Conservation (phyloP, 169 alveolate species). For the Plasmodium billcollinsi region DNA sequence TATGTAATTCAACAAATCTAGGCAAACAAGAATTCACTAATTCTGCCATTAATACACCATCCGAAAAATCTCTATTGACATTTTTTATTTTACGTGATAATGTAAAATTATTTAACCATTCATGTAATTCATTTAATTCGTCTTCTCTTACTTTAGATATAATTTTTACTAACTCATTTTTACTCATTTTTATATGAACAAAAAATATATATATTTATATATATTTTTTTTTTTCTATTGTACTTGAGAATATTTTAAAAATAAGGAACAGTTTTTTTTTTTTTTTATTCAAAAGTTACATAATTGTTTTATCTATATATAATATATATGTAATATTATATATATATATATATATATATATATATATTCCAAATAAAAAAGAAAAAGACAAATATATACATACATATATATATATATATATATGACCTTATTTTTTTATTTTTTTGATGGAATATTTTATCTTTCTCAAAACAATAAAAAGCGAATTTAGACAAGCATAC, state of each 20-base stretch:
- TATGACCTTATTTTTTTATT: too few relatives aligned
- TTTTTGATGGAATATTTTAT: too few relatives aligned
- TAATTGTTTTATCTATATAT: too few relatives aligned
- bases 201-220: too few relatives aligned
- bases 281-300: too few relatives aligned
- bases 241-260: neutral
- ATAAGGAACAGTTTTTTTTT: too few relatives aligned
- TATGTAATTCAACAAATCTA: conserved; percentile 76
- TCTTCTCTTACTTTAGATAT: conserved; percentile 51
- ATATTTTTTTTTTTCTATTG: neutral
- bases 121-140: conserved; percentile 46
- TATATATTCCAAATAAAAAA: neutral
- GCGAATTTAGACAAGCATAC: too few relatives aligned
- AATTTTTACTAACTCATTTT: conserved; percentile 29
- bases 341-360: conserved; percentile 3
- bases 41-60: conserved; percentile 72
- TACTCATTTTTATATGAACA: conserved; percentile 29
- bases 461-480: too few relatives aligned
- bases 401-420: too few relatives aligned
- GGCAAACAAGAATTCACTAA: conserved; percentile 60
- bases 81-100: conserved; percentile 67
- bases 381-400: too few relatives aligned
- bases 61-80: conserved; percentile 66
- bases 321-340: neutral
- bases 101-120: conserved; percentile 45